phyloP scores from a whole-genome alignment of 2,329 filamentous ascomycete genomes.

The Alternaria postmessia region DNA sequence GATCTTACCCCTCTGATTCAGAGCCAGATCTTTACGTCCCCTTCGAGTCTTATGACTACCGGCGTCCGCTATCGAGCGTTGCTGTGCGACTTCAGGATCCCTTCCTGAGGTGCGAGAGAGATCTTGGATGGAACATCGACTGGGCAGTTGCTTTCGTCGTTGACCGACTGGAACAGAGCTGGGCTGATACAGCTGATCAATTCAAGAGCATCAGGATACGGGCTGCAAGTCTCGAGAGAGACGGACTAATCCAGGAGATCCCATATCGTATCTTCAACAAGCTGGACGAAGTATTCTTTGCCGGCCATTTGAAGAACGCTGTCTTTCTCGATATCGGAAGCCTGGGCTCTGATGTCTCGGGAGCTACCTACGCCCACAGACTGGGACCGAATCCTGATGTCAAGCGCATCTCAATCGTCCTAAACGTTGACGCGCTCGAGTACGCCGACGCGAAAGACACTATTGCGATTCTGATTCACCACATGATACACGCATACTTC shows the following conservation, averaged over 20 bases:
- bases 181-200: slow-evolving; percentile 24
- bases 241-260: slow-evolving; percentile 30
- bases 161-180: slow-evolving; percentile 37
- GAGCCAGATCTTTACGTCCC: slow-evolving; percentile 25
- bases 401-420: slow-evolving; percentile 49
- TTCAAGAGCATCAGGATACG: slow-evolving; percentile 28
- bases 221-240: slow-evolving; percentile 22
- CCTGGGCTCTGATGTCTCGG: slow-evolving; percentile 40
- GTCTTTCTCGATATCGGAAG: slow-evolving; percentile 47
- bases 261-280: slow-evolving; percentile 49
- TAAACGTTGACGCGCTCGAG: slow-evolving; percentile 36
- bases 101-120: slow-evolving; percentile 27
- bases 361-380: slow-evolving; percentile 48
- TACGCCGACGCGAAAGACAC: slow-evolving; percentile 43
- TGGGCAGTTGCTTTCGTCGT: slow-evolving; percentile 54
- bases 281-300: slow-evolving; percentile 50
- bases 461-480: slow-evolving; percentile 52
- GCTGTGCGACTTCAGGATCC: slow-evolving; percentile 32
- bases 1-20: slow-evolving; percentile 26
- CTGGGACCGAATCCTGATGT: slow-evolving; percentile 31
- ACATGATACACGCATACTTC: slow-evolving; percentile 58
- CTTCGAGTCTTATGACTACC: slow-evolving; percentile 6
- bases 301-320: slow-evolving; percentile 47
- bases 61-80: slow-evolving; percentile 8
- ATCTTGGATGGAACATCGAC: slow-evolving; percentile 52